Evolutionary conservation across 2,329 filamentous ascomycete species (phyloP).

Genomic region (Xylariaceae sp.): DNA sequence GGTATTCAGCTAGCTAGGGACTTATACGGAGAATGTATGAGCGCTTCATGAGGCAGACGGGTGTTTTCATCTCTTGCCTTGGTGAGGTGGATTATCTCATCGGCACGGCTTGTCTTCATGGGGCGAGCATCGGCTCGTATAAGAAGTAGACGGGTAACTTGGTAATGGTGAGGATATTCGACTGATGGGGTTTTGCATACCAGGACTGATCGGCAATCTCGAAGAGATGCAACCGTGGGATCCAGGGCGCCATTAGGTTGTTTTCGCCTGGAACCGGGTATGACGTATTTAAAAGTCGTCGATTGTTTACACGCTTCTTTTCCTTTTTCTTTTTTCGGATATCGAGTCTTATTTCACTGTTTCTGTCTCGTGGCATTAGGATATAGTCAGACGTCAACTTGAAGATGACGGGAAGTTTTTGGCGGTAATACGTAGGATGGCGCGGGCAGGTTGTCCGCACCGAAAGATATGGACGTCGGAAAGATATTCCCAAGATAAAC

Average conservation of each 20-base stretch:
- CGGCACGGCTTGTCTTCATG: neutral
- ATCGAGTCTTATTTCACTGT: neutral
- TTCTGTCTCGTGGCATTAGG: too few species aligned
- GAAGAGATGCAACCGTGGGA: slow-evolving; percentile 59
- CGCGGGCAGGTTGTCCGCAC: too few species aligned
- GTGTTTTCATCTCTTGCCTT: neutral
- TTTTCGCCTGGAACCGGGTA: neutral
- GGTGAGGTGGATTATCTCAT: neutral
- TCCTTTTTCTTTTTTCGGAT: neutral
- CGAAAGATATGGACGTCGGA: too few species aligned
- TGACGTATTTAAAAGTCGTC: neutral
- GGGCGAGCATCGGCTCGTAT: neutral
- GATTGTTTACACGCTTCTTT: neutral
- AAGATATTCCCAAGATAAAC: too few species aligned
- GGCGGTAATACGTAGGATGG: too few species aligned
- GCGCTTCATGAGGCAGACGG: neutral
- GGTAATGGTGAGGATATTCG: neutral
- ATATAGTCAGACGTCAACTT: too few species aligned
- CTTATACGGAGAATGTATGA: neutral
- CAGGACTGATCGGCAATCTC: slow-evolving; percentile 66
- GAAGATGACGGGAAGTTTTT: too few species aligned
- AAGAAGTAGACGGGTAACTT: neutral
- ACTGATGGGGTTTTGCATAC: slow-evolving; percentile 37
- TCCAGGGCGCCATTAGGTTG: slow-evolving; percentile 36
- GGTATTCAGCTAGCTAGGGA: neutral